These are phyloP conservation scores for Begonia peltatifolia DNA, from an alignment of 306 rosid genomes.

Conservation along the genomic window DNA sequence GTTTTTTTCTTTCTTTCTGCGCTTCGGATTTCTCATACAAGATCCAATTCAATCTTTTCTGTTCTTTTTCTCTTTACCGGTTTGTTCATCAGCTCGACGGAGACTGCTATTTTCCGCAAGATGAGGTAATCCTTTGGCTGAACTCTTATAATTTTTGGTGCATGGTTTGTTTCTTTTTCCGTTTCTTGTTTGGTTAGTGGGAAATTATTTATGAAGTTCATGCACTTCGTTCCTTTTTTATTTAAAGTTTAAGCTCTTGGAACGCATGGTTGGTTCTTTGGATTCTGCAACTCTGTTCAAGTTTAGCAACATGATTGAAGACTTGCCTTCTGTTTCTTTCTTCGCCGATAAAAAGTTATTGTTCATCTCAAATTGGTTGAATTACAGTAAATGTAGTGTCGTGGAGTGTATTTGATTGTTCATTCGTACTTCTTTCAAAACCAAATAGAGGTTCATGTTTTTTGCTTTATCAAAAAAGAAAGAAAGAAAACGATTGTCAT, in stretches of 20 bases:
- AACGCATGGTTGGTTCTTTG: constrained; percentile 1
- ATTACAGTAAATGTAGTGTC: too few relatives aligned
- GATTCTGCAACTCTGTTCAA: not conserved
- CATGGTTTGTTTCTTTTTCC: not conserved
- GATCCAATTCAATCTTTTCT: constrained; percentile 24
- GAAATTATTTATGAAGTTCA: not conserved
- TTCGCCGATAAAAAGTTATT: too few relatives aligned
- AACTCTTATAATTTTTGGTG: not conserved
- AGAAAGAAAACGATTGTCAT: too few relatives aligned
- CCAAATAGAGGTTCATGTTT: too few relatives aligned
- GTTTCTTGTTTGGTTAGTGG: constrained; percentile 9
- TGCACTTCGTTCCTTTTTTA: not conserved
- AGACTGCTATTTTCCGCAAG: constrained; percentile 14
- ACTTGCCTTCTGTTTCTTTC: not conserved
- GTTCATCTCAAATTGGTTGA: too few relatives aligned
- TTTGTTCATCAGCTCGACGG: constrained; percentile 9
- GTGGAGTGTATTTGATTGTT: too few relatives aligned
- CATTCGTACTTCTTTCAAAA: too few relatives aligned
- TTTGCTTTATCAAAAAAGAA: too few relatives aligned
- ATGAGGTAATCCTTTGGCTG: constrained; percentile 21
- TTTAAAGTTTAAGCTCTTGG: not conserved
- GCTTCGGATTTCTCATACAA: not conserved
- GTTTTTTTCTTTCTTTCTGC: too few relatives aligned
- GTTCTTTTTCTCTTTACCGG: constrained; percentile 1
- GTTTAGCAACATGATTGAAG: constrained; percentile 4